phyloP scores from a whole-genome alignment of 371 early-diverging fungal species.

The Furculomyces boomerangus region DNA sequence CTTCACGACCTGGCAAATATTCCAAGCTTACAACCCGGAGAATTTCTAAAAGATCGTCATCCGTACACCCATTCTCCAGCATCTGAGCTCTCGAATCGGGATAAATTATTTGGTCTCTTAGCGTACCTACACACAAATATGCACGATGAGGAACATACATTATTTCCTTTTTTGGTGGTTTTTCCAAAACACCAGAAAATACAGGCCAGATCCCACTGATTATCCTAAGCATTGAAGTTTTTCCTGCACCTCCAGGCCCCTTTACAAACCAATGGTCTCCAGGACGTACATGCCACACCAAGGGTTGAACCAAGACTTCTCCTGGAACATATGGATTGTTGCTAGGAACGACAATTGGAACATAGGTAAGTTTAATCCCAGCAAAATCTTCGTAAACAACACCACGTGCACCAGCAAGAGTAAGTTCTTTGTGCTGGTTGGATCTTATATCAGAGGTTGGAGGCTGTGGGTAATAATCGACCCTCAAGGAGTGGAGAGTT shows the following conservation, averaged over 20 bases:
- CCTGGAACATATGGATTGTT: constrained; percentile 41
- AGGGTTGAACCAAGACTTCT: constrained; percentile 67
- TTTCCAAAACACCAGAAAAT: constrained; percentile 61
- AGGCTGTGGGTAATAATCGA: constrained; percentile 39
- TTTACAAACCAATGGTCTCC: constrained; percentile 81
- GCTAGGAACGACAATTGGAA: constrained; percentile 82
- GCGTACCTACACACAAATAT: constrained; percentile 73
- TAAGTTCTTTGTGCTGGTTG: constrained; percentile 10
- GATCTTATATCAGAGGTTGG: not conserved
- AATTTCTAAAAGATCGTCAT: constrained; percentile 42
- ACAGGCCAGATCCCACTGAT: constrained; percentile 77
- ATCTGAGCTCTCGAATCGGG: constrained; percentile 58
- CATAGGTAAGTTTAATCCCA: constrained; percentile 63
- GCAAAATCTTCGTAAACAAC: constrained; percentile 33
- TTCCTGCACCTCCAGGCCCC: constrained; percentile 89
- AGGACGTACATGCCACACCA: constrained; percentile 62
- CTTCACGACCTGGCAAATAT: constrained; percentile 60
- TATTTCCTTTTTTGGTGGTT: constrained; percentile 54
- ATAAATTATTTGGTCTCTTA: constrained; percentile 84
- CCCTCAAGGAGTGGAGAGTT: constrained; percentile 46
- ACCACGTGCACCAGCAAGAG: constrained; percentile 17
- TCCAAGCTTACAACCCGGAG: constrained; percentile 51
- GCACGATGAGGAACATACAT: constrained; percentile 91
- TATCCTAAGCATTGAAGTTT: constrained; percentile 81
- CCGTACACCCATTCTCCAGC: constrained; percentile 28